Percentiles rank a stretch among this genome's conserved stretches.
phyloP scores from a whole-genome alignment of 352 stramenopile species.

The Phytopythium chamaehyphon region DNA sequence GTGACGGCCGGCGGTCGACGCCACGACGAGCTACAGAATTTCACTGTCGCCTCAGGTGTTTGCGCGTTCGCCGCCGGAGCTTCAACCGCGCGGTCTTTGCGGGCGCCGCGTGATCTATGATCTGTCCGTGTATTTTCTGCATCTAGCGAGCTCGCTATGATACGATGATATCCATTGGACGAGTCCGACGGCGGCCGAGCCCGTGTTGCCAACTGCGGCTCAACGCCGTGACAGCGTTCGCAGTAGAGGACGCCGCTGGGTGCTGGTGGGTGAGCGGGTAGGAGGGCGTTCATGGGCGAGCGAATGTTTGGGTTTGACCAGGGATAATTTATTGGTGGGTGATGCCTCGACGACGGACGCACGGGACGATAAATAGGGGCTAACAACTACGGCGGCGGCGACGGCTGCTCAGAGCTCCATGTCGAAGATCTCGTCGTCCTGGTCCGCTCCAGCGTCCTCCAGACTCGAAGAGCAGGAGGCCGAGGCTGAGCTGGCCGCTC shows the following conservation, averaged over 20 bases:
- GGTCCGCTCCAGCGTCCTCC: slow-evolving; percentile 12
- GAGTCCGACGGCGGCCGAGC: no score
- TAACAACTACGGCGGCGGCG: not conserved
- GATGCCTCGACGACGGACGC: not conserved
- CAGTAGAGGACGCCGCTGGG: no score
- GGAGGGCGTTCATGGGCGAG: not conserved
- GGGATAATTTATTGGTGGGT: slow-evolving; percentile 5
- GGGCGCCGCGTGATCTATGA: not conserved
- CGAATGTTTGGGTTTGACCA: not conserved
- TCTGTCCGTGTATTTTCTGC: not conserved
- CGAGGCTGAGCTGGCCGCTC: not conserved
- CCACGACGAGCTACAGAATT: no score
- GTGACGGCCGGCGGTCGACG: no score
- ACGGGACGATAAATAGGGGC: slow-evolving; percentile 1
- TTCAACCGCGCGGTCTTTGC: no score
- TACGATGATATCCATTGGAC: no score
- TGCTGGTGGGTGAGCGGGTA: no score
- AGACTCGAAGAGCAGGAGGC: slow-evolving; percentile 9
- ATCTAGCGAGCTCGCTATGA: no score
- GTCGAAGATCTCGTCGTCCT: slow-evolving; percentile 65
- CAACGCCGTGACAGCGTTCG: no score
- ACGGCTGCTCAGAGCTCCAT: slow-evolving; percentile 50
- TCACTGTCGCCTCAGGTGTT: no score
- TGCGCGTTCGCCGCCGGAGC: no score
- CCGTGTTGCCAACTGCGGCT: no score